Percentiles rank a stretch among this genome's conserved stretches.
These are phyloP conservation scores for Saccharomycopsis schoenii DNA, from an alignment of 805 yeast genomes.

Conservation along the genomic window DNA sequence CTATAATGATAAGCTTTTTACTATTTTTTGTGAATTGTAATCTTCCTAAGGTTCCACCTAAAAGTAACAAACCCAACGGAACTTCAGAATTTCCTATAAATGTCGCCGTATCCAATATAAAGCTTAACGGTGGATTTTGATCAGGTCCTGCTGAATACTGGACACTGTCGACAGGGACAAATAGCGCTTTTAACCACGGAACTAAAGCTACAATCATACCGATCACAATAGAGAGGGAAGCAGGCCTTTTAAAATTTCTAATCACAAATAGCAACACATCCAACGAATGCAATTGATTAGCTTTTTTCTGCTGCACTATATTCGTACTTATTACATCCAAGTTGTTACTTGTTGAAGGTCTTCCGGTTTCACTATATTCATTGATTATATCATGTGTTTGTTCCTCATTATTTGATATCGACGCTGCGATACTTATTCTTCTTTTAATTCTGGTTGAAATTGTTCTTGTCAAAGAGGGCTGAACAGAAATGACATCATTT, in stretches of 20 bases:
- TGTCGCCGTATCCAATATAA: constrained; percentile 67
- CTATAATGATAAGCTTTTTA: constrained; percentile 58
- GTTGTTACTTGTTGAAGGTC: not conserved
- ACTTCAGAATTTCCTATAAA: constrained; percentile 86
- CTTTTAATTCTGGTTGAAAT: not conserved
- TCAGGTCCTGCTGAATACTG: constrained; percentile 75
- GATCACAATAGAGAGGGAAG: constrained; percentile 56
- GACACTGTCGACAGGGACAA: constrained; percentile 35
- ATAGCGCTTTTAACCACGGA: constrained; percentile 77
- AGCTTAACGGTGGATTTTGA: constrained; percentile 71
- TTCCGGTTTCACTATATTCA: constrained; percentile 7
- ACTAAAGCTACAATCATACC: constrained; percentile 68
- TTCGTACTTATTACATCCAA: not conserved
- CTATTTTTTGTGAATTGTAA: constrained; percentile 52
- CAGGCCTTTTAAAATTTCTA: constrained; percentile 61
- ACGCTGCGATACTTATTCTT: not conserved
- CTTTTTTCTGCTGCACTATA: not conserved
- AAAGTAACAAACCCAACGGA: constrained; percentile 72
- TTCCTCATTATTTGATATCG: not conserved
- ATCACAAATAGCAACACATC: constrained; percentile 23
- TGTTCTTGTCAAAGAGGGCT: not conserved
- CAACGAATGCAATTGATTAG: not conserved
- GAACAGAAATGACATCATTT: not conserved
- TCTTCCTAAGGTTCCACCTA: constrained; percentile 87
- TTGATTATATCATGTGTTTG: not conserved